Evolutionary conservation across 2,329 filamentous ascomycete genomes (phyloP).

Genomic region (Trichoderma atrobrunneum): DNA sequence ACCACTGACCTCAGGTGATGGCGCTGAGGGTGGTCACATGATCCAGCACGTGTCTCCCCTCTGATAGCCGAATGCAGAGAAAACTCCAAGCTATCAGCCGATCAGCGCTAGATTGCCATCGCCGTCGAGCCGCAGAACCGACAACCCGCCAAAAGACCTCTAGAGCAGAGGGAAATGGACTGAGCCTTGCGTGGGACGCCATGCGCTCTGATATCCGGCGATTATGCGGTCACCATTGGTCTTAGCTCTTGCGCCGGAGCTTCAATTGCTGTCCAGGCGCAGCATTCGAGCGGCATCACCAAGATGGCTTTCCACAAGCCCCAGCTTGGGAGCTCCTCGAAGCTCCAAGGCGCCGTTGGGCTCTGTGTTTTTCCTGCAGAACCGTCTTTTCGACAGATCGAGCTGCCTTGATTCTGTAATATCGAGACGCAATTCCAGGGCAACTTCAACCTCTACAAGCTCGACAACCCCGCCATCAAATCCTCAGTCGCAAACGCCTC

Average conservation of each 20-base stretch:
- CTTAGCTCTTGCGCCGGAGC: slow-evolving; percentile 31
- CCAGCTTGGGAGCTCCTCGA: slow-evolving; percentile 26
- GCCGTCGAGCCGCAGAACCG: not conserved
- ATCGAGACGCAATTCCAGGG: slow-evolving; percentile 27
- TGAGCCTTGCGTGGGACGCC: slow-evolving; percentile 27
- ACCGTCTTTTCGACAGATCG: slow-evolving; percentile 37
- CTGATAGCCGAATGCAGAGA: not conserved
- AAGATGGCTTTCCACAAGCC: slow-evolving; percentile 34
- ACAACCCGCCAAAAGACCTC: not conserved
- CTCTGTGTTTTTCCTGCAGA: slow-evolving; percentile 36
- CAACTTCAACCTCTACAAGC: slow-evolving; percentile 27
- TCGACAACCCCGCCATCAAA: slow-evolving; percentile 22
- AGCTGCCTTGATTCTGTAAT: slow-evolving; percentile 37
- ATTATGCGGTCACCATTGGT: slow-evolving; percentile 36
- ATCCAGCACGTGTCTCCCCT: not conserved
- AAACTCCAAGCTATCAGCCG: slow-evolving; percentile 10
- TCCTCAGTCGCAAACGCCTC: slow-evolving; percentile 22
- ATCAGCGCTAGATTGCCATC: slow-evolving; percentile 6
- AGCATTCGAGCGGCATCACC: slow-evolving; percentile 20
- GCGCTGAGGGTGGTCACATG: slow-evolving; percentile 6
- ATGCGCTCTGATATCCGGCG: slow-evolving; percentile 31
- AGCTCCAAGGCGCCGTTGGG: slow-evolving; percentile 23
- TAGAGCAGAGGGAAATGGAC: slow-evolving; percentile 26
- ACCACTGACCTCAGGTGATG: not conserved
- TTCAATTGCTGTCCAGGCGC: slow-evolving; percentile 26